Evolutionary conservation across 2,329 filamentous ascomycete genomes (phyloP).

Genomic region (Trichoderma breve): DNA sequence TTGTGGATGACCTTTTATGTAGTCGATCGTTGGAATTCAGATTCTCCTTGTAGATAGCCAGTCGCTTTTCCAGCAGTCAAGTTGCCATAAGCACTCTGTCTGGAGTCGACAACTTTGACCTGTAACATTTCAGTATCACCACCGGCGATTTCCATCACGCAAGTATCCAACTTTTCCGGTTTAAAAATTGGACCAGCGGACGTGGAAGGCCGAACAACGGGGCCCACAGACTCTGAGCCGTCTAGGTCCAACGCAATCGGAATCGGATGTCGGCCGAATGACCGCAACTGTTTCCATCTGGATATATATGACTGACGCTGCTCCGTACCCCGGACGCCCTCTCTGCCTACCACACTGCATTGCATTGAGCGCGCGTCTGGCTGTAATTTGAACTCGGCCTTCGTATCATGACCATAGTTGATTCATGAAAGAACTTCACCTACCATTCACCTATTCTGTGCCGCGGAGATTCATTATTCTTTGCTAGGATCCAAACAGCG

Average conservation of each 20-base stretch:
- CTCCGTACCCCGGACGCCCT: neutral
- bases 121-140: neutral
- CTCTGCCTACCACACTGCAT: neutral
- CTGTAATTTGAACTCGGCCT: neutral
- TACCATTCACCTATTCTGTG: neutral
- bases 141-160: neutral
- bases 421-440: neutral
- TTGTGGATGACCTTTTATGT: neutral
- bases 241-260: neutral
- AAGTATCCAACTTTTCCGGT: neutral
- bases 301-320: neutral
- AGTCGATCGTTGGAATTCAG: neutral
- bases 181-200: slow-evolving; percentile 6
- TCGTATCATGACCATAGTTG: neutral
- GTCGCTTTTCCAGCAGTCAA: neutral
- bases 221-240: neutral
- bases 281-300: neutral
- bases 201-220: neutral
- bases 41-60: neutral
- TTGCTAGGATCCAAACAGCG: neutral
- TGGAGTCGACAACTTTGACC: too few species aligned
- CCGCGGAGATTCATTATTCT: neutral
- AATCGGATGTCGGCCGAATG: neutral
- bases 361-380: neutral
- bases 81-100: neutral